Conservation (phyloP, 441 rosid species). For the Eugenia klotzschiana region DNA sequence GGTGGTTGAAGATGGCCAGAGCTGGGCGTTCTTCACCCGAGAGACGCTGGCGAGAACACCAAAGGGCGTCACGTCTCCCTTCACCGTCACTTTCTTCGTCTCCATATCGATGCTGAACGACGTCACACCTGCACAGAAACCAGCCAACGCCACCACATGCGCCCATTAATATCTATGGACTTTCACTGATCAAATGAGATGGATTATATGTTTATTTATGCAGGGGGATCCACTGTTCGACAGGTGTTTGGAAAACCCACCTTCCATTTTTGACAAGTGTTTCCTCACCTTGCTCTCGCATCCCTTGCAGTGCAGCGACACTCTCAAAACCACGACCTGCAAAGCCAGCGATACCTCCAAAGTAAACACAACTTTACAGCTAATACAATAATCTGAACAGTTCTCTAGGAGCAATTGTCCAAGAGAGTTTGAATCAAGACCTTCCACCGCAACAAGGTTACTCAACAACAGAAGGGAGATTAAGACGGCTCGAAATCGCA, state of each 20-base stretch:
- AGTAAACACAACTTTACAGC: neutral
- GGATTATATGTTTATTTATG: neutral
- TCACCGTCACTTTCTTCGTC: constrained; percentile 71
- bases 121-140: constrained; percentile 51
- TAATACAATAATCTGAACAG: no score
- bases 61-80: constrained; percentile 63
- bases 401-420: neutral
- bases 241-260: constrained; percentile 10
- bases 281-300: constrained; percentile 90
- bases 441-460: neutral
- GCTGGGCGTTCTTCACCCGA: constrained; percentile 67
- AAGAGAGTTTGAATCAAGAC: neutral
- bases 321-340: constrained; percentile 81
- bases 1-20: constrained; percentile 50
- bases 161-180: neutral
- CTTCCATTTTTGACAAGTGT: constrained; percentile 92
- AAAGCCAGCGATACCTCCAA: constrained; percentile 20
- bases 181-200: neutral
- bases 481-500: neutral
- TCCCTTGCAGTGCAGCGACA: constrained; percentile 89
- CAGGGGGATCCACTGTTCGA: neutral
- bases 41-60: constrained; percentile 62
- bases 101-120: constrained; percentile 70
- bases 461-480: constrained; percentile 9
- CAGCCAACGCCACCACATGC: neutral